These are phyloP conservation scores for Zopfochytrium polystomum DNA, from an alignment of 371 early-diverging fungal species.

Conservation along the genomic window DNA sequence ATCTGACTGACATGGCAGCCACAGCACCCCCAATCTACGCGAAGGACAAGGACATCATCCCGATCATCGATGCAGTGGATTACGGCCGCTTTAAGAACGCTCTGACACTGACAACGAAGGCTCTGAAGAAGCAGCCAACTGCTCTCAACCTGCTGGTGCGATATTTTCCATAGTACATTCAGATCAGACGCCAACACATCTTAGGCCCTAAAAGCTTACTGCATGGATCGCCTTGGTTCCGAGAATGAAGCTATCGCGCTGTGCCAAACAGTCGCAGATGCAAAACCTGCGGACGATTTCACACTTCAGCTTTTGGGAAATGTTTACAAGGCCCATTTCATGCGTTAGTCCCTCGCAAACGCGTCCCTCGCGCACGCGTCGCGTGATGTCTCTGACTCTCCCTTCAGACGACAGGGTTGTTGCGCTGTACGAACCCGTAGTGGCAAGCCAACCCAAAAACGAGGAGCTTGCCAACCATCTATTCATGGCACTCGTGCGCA, in stretches of 20 bases:
- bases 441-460: conserved; percentile 59
- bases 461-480: conserved; percentile 73
- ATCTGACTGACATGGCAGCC: not conserved
- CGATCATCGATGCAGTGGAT: conserved; percentile 68
- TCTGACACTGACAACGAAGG: conserved; percentile 62
- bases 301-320: conserved; percentile 71
- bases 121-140: conserved; percentile 60
- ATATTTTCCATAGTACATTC: not conserved
- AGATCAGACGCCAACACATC: not conserved
- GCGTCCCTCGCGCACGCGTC: not conserved
- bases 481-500: conserved; percentile 83
- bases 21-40: not conserved
- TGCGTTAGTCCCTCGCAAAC: conserved; percentile 46
- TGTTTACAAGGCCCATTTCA: conserved; percentile 61
- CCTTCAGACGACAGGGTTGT: conserved; percentile 61
- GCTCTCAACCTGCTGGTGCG: conserved; percentile 57
- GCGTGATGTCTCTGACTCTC: not conserved
- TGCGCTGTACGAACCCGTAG: conserved; percentile 71
- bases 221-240: conserved; percentile 65
- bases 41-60: conserved; percentile 5
- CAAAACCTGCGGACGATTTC: conserved; percentile 66
- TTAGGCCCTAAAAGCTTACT: conserved; percentile 82
- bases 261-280: conserved; percentile 49
- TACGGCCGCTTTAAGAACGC: conserved; percentile 67
- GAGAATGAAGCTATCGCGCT: conserved; percentile 66